Evolutionary conservation across 371 early-diverging fungal genomes (phyloP).

Genomic region (Mortierella polycephala): DNA sequence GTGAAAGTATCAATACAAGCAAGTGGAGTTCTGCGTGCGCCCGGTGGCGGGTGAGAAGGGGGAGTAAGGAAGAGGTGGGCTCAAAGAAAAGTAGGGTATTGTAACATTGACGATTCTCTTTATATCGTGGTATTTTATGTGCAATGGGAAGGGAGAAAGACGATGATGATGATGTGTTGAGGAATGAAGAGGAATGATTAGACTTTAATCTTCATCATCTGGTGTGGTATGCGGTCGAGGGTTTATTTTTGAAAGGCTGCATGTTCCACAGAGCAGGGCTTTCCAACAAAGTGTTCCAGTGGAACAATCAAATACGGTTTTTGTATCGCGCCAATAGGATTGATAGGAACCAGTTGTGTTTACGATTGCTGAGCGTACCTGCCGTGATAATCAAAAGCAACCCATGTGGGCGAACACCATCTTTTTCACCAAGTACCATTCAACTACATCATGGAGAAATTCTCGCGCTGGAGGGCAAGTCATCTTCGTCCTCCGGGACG

Average conservation of each 20-base stretch:
- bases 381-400: neutral
- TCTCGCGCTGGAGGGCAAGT: conserved; percentile 76
- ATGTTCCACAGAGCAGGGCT: too few relatives aligned
- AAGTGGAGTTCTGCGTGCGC: neutral
- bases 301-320: too few relatives aligned
- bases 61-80: neutral
- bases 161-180: neutral
- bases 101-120: too few relatives aligned
- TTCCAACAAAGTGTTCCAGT: too few relatives aligned
- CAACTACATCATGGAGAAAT: conserved; percentile 67
- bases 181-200: neutral
- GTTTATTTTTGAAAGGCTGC: too few relatives aligned
- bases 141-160: neutral
- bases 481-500: neutral
- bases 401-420: neutral
- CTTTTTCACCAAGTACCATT: neutral
- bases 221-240: neutral
- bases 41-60: neutral
- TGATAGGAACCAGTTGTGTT: neutral
- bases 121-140: too few relatives aligned
- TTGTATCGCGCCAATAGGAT: too few relatives aligned
- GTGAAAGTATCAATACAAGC: neutral
- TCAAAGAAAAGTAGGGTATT: neutral
- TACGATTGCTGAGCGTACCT: neutral
- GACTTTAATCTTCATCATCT: neutral